phyloP scores from a whole-genome alignment of 2,329 filamentous ascomycete species.

The Fusarium annulatum region DNA sequence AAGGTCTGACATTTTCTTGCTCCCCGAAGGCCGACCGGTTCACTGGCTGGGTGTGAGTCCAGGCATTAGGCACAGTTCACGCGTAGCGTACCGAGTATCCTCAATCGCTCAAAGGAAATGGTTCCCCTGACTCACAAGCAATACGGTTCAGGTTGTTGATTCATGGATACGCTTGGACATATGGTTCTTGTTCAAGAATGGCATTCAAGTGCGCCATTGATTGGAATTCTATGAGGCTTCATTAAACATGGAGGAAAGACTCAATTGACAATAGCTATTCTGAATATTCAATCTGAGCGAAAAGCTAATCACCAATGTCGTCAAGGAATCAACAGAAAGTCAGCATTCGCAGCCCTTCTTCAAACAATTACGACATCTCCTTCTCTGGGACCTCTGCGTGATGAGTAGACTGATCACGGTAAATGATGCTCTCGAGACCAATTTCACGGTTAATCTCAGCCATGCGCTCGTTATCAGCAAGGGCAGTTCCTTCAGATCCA shows the following conservation, averaged over 20 bases:
- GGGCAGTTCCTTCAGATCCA: conserved; percentile 72
- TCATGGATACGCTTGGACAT: no score
- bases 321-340: not conserved
- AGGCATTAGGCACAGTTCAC: no score
- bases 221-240: no score
- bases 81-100: no score
- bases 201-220: no score
- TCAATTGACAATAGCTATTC: not conserved
- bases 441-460: conserved; percentile 78
- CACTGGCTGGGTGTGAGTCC: no score
- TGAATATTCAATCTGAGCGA: not conserved
- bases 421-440: conserved; percentile 57
- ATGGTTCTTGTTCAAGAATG: no score
- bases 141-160: no score
- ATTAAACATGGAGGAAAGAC: not conserved
- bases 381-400: not conserved
- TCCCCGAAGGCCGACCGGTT: no score
- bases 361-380: not conserved
- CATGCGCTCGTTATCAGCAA: conserved; percentile 76
- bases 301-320: not conserved
- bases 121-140: no score
- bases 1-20: not conserved
- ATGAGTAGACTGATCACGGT: not conserved
- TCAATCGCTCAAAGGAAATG: no score
- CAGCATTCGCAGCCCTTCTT: not conserved